phyloP scores from a whole-genome alignment of 345 rosid species.

The Hibiscus syriacus region DNA sequence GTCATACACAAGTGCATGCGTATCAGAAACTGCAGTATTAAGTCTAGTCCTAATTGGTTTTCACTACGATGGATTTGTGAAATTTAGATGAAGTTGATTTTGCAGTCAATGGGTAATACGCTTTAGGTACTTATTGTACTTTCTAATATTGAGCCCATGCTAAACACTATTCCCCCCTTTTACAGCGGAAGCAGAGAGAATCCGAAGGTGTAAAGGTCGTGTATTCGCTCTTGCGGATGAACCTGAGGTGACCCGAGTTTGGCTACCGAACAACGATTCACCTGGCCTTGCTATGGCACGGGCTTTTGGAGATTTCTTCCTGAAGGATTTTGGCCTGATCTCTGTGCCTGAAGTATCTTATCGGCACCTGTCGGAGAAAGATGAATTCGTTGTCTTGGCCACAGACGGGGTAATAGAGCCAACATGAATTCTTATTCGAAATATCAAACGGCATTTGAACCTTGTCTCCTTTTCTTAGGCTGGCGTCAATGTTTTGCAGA shows the following conservation, averaged over 20 bases:
- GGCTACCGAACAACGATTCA: slow-evolving; percentile 88
- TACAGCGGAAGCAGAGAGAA: slow-evolving; percentile 93
- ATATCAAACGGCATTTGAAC: not conserved
- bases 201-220: slow-evolving; percentile 70
- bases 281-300: slow-evolving; percentile 99
- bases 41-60: slow-evolving; percentile 1
- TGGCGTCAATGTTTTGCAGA: slow-evolving; percentile 25
- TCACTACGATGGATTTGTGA: not conserved
- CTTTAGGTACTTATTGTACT: not conserved
- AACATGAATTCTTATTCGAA: not conserved
- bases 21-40: not conserved
- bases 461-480: not conserved
- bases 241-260: slow-evolving; percentile 93
- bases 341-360: slow-evolving; percentile 86
- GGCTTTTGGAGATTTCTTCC: slow-evolving; percentile 98
- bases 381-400: slow-evolving; percentile 90
- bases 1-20: not conserved
- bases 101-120: not conserved
- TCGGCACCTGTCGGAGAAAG: slow-evolving; percentile 56
- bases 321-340: slow-evolving; percentile 94
- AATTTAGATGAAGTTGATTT: too few relatives aligned
- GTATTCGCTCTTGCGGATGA: slow-evolving; percentile 94
- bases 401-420: slow-evolving; percentile 74
- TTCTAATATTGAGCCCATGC: not conserved
- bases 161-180: not conserved